Percentiles rank a stretch among this genome's conserved stretches.
phyloP scores from a whole-genome alignment of 352 stramenopile genomes.

The Phytophthora idaei region DNA sequence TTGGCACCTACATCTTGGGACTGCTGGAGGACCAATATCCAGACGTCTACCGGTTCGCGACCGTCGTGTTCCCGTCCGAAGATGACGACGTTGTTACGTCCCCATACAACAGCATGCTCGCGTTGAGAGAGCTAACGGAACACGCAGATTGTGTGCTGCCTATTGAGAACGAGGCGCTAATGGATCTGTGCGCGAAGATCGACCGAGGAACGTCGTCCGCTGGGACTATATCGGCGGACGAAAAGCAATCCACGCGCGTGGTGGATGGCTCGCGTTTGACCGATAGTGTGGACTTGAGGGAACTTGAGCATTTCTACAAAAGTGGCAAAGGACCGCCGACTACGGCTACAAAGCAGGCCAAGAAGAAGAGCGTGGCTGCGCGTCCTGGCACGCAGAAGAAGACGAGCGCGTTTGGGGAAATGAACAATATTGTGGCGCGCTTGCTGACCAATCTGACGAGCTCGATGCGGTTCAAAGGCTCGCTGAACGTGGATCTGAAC shows the following conservation, averaged over 20 bases:
- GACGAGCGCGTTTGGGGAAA: slow-evolving; percentile 94
- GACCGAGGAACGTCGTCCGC: slow-evolving; percentile 16
- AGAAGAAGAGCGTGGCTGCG: slow-evolving; percentile 29
- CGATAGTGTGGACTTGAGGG: slow-evolving; percentile 51
- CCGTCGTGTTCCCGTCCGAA: slow-evolving; percentile 80
- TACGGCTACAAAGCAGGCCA: slow-evolving; percentile 21
- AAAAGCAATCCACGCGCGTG: slow-evolving; percentile 14
- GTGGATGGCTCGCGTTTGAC: slow-evolving; percentile 48
- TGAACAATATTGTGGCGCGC: slow-evolving; percentile 98
- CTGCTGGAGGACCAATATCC: slow-evolving; percentile 88
- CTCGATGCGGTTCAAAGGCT: slow-evolving; percentile 98
- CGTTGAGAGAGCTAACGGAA: slow-evolving; percentile 81
- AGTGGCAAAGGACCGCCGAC: slow-evolving; percentile 28
- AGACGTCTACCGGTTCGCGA: slow-evolving; percentile 85
- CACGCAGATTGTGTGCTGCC: slow-evolving; percentile 91
- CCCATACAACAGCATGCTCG: slow-evolving; percentile 92
- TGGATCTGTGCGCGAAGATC: slow-evolving; percentile 66
- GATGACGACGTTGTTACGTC: slow-evolving; percentile 94
- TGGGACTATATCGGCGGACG: slow-evolving; percentile 11
- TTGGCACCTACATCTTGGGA: slow-evolving; percentile 90
- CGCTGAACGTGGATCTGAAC: slow-evolving; percentile 98
- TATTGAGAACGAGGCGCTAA: slow-evolving; percentile 91
- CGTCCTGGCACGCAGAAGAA: slow-evolving; percentile 16
- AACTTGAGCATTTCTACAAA: slow-evolving; percentile 59
- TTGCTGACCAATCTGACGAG: slow-evolving; percentile 98